Evolutionary conservation across 2,329 filamentous ascomycete species (phyloP).

Genomic region (Verticillium zaregamsianum): DNA sequence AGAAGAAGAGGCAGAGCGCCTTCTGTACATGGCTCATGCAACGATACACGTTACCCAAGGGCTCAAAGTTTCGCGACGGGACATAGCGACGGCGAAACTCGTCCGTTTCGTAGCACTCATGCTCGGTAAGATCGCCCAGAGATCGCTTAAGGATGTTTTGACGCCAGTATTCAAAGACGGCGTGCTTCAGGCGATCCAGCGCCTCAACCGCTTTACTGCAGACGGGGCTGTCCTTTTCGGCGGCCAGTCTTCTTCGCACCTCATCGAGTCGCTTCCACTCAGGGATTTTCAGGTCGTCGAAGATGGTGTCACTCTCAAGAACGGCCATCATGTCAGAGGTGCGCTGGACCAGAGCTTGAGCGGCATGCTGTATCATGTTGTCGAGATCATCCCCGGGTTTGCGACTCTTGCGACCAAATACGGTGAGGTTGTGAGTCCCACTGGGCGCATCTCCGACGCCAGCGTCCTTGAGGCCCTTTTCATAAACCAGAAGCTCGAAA

Average conservation of each 20-base stretch:
- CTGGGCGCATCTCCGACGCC: conserved; percentile 8
- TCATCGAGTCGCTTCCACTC: conserved; percentile 30
- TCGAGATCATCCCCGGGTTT: conserved; percentile 48
- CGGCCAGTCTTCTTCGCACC: conserved; percentile 14
- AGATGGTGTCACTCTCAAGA: conserved; percentile 27
- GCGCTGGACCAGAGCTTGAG: conserved; percentile 45
- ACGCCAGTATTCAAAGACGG: conserved; percentile 4
- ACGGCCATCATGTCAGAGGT: conserved; percentile 26
- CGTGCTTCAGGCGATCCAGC: conserved; percentile 17
- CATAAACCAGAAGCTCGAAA: conserved; percentile 59
- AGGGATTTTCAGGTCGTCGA: conserved; percentile 20
- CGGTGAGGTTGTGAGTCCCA: conserved; percentile 17
- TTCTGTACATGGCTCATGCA: conserved; percentile 26
- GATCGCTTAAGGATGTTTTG: conserved; percentile 4
- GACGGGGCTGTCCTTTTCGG: conserved; percentile 1
- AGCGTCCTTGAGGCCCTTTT: conserved; percentile 49
- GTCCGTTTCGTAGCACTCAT: conserved; percentile 17
- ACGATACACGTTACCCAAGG: conserved; percentile 17
- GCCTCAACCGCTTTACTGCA: conserved; percentile 10
- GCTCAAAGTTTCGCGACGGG: conserved; percentile 12
- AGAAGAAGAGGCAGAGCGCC: conserved; percentile 31
- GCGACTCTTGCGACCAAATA: conserved; percentile 44
- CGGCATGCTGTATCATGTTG: conserved; percentile 56
- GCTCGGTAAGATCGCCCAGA: not conserved
- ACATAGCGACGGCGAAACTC: conserved; percentile 33